A percentile compares a stretch with the other conserved stretches of the same genome.
Conservation (phyloP, 257 asterid genomes). For the Solanum chiquidenum region DNA sequence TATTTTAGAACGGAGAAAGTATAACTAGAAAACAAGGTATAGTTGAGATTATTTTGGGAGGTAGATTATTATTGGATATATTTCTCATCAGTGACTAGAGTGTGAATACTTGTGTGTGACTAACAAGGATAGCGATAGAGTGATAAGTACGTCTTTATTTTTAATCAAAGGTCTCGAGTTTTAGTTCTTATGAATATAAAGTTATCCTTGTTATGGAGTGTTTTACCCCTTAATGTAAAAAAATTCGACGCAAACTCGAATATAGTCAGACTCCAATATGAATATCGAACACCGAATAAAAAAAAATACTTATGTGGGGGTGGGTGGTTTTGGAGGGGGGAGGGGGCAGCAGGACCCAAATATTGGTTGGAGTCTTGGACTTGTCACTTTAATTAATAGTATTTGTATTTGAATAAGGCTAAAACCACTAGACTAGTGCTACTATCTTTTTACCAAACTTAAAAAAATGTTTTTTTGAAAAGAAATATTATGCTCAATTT, state of each 20-base stretch:
- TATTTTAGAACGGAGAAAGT: background rate
- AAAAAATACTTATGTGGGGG: too few relatives aligned
- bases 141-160: too few relatives aligned
- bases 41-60: background rate
- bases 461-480: background rate
- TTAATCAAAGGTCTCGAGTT: accelerated
- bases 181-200: accelerated
- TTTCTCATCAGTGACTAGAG: background rate
- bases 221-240: too few relatives aligned
- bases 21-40: background rate
- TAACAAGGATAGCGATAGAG: background rate
- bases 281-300: accelerated
- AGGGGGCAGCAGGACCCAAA: background rate
- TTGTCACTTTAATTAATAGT: background rate
- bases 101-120: background rate
- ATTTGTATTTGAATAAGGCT: background rate
- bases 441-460: background rate
- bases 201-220: accelerated
- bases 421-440: background rate
- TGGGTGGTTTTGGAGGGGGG: background rate
- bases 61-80: background rate
- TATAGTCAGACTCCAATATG: too few relatives aligned
- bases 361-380: background rate
- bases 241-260: accelerated
- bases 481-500: background rate